These are phyloP conservation scores for Misopates orontium DNA, from an alignment of 257 asterid species.

Conservation along the genomic window DNA sequence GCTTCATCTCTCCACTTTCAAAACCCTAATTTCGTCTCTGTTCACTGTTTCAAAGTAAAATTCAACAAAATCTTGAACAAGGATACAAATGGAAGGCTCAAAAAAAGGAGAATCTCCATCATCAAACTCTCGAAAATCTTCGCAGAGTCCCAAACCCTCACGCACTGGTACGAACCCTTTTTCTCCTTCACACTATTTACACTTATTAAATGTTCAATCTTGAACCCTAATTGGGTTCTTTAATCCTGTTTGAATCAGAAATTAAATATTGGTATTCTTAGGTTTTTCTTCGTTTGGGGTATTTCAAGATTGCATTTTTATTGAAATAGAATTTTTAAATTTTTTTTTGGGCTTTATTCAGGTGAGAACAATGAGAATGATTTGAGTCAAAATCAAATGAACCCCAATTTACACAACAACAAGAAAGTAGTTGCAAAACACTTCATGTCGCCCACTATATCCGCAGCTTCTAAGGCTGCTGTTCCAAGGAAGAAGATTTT, in stretches of 20 bases:
- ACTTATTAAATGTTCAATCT: not conserved
- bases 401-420: constrained; percentile 35
- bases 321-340: not conserved
- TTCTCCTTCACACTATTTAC: not conserved
- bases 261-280: not conserved
- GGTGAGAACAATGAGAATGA: constrained; percentile 67
- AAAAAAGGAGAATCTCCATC: constrained; percentile 33
- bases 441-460: constrained; percentile 65
- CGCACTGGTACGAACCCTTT: constrained; percentile 44
- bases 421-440: constrained; percentile 39
- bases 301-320: constrained; percentile 10
- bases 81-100: constrained; percentile 38
- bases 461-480: constrained; percentile 59
- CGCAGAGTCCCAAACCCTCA: constrained; percentile 35
- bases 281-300: constrained; percentile 9
- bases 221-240: not conserved
- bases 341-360: constrained; percentile 32
- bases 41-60: constrained; percentile 3
- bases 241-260: not conserved
- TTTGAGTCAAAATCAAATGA: constrained; percentile 27
- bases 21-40: not conserved
- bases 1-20: constrained; percentile 13
- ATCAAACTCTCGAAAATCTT: constrained; percentile 29
- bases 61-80: constrained; percentile 20
- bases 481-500: constrained; percentile 54